Evolutionary conservation across 495 filamentous ascomycete genomes (phyloP), one percentile per base, ranked within the genome.

Genomic region (Xylaria telfairii): DNA sequence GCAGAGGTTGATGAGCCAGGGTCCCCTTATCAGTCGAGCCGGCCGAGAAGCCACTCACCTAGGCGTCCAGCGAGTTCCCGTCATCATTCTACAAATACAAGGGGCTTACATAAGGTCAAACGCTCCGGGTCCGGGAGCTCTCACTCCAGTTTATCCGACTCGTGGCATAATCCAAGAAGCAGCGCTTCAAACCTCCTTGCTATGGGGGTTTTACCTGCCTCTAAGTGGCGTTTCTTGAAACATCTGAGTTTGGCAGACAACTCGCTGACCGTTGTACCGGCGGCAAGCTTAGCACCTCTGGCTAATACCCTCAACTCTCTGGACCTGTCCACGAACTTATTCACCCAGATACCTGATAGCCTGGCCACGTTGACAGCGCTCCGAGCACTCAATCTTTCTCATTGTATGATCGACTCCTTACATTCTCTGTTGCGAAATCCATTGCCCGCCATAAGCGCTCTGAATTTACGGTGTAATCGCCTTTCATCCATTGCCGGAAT

Each of bases 351-450:
- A 56, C 96, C 96, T 1, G 96, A 98, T 77, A 92, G 92, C 74
- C 81, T 99, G 42, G 90, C 94, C 46, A 90, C 88, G 17, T 83
- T 99, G 57, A 92, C 92, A 41, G 90, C 92, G 26, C 86, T 99
- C 28, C 88, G 93, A 57, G 94, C 96, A 30, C 82, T 99, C 57
- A 98, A 99, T 75, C 85, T 99, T 34, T 95, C 95, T 17, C 90
- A 94, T 75, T 98, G 96, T 86, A 97, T 98, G 95, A 97, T 99
- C 61, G 93, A 96, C 65, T 96, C 94, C 41, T 83, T 99, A 68
- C 94, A 96, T 73, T 97, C 95, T 4, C 83, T 99, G 21, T 89
- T 90, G 2, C 88, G 92, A 67, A 94, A 91, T 77, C 95, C 96
- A 39, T 86, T 99, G 4, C 95, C 96, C 19, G 95, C 96, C 59